Conservation (phyloP, 805 yeast species). For the Pichia cephalocereana region DNA sequence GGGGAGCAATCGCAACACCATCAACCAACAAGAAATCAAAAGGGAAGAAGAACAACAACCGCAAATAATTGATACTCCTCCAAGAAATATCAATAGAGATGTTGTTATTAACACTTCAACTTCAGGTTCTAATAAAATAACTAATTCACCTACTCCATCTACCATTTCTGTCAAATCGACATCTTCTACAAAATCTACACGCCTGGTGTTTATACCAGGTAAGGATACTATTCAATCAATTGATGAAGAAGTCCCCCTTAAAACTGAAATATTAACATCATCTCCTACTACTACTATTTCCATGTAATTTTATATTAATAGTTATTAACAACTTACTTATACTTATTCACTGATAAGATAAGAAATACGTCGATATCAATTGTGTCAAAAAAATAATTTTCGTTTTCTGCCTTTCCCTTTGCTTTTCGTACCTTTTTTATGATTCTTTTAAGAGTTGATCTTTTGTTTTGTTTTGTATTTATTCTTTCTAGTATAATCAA, state of each 20-base stretch:
- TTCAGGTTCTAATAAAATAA: background rate
- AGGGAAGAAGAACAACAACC: constrained; percentile 5
- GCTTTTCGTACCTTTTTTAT: background rate
- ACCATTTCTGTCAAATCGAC: background rate
- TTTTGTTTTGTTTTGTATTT: no score
- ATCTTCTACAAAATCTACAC: background rate
- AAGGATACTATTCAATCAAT: background rate
- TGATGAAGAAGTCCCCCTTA: background rate
- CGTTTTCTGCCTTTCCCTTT: background rate
- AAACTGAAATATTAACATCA: background rate
- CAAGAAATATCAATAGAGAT: background rate
- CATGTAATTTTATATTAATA: no score
- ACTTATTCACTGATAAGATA: no score
- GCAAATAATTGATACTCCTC: background rate
- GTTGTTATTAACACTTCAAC: no score
- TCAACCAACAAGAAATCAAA: constrained; percentile 7
- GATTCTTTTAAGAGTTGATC: no score
- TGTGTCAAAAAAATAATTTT: no score
- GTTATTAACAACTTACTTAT: no score
- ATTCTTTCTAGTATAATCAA: no score
- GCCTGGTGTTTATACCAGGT: background rate
- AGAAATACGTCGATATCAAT: no score
- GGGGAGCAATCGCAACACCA: constrained; percentile 4
- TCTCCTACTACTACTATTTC: background rate
- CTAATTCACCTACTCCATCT: background rate